These are phyloP conservation scores for Oxyria digyna DNA, from an alignment of 148 eudicot species.

Conservation along the genomic window DNA sequence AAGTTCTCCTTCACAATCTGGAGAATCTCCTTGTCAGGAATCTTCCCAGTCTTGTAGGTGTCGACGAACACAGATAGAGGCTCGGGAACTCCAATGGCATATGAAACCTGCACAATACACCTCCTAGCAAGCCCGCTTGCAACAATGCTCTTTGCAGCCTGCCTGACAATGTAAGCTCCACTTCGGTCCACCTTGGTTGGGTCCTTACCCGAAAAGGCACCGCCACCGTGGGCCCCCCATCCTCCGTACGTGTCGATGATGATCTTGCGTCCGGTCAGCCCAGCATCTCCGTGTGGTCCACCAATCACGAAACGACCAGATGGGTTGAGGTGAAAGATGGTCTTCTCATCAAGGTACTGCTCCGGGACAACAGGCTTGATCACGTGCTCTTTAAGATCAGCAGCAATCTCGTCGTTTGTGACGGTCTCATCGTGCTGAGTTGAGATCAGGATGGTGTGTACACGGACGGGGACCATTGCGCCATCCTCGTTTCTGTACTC, in stretches of 20 bases:
- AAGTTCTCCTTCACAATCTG: slow-evolving; percentile 39
- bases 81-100: slow-evolving; percentile 43
- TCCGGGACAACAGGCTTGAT: slow-evolving; percentile 40
- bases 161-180: slow-evolving; percentile 38
- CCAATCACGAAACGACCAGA: slow-evolving; percentile 43
- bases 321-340: slow-evolving; percentile 49
- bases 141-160: slow-evolving; percentile 45
- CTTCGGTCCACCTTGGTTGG: slow-evolving; percentile 47
- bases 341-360: slow-evolving; percentile 45
- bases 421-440: slow-evolving; percentile 40
- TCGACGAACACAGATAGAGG: slow-evolving; percentile 41
- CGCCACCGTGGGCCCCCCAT: slow-evolving; percentile 48
- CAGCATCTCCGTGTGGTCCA: slow-evolving; percentile 43
- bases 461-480: slow-evolving; percentile 31
- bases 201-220: slow-evolving; percentile 45
- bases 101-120: slow-evolving; percentile 40
- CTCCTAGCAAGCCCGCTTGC: slow-evolving; percentile 38
- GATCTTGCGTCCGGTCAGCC: slow-evolving; percentile 46
- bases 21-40: slow-evolving; percentile 36
- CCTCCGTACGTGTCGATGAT: slow-evolving; percentile 45
- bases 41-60: slow-evolving; percentile 33
- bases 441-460: slow-evolving; percentile 33
- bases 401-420: slow-evolving; percentile 26
- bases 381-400: slow-evolving; percentile 32
- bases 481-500: slow-evolving; percentile 28